Evolutionary conservation across 2,329 filamentous ascomycete species (phyloP).

Genomic region (Cladosporium sp.): DNA sequence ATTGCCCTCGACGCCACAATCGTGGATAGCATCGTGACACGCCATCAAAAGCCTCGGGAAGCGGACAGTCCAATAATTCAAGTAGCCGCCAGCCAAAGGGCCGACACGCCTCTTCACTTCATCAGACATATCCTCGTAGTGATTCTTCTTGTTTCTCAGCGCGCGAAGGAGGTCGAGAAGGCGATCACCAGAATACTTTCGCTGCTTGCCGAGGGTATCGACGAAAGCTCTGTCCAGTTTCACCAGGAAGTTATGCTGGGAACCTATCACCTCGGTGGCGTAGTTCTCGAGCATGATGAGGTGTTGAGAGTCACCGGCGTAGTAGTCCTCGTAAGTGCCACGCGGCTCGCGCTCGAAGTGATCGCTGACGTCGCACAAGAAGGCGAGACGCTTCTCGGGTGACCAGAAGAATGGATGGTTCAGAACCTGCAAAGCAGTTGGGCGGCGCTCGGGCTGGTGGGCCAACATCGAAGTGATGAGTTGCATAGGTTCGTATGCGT

Average conservation of each 20-base stretch:
- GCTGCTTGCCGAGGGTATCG: constrained; percentile 84
- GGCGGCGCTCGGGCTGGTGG: constrained; percentile 60
- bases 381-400: constrained; percentile 79
- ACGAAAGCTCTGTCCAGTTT: constrained; percentile 76
- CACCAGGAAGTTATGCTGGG: constrained; percentile 70
- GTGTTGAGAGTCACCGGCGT: constrained; percentile 49
- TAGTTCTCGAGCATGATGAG: constrained; percentile 57
- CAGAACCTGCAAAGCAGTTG: constrained; percentile 74
- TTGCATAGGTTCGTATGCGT: constrained; percentile 80
- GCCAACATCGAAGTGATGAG: constrained; percentile 78
- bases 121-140: constrained; percentile 94
- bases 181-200: constrained; percentile 82
- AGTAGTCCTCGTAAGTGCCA: constrained; percentile 45
- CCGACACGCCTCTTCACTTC: constrained; percentile 70
- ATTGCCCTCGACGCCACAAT: constrained; percentile 59
- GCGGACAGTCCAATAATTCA: constrained; percentile 74
- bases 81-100: constrained; percentile 66
- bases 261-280: constrained; percentile 40
- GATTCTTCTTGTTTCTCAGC: constrained; percentile 91
- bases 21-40: constrained; percentile 71
- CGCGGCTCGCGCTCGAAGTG: constrained; percentile 91
- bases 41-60: constrained; percentile 76
- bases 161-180: constrained; percentile 85
- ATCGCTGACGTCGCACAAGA: constrained; percentile 94
- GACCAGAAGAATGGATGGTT: constrained; percentile 97